Conservation (phyloP, 805 yeast genomes). For the Myxozyma nipponensis region DNA sequence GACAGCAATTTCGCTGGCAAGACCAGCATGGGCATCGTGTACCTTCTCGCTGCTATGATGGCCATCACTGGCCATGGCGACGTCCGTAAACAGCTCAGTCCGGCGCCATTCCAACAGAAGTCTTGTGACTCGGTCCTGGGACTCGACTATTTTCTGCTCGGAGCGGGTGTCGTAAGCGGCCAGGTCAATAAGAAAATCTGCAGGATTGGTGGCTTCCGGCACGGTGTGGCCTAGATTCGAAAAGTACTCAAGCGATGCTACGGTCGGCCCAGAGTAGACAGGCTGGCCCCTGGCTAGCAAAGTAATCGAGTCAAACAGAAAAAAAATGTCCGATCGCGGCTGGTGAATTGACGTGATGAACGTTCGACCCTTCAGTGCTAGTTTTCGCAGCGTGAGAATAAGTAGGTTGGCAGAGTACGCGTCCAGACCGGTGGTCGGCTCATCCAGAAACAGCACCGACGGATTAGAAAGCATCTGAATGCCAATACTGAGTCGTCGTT, state of each 20-base stretch:
- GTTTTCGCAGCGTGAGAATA: slow-evolving; percentile 55
- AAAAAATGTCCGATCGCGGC: slow-evolving; percentile 73
- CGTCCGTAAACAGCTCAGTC: slow-evolving; percentile 1
- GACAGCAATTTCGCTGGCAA: slow-evolving; percentile 44
- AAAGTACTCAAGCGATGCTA: slow-evolving; percentile 49
- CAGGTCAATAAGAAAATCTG: slow-evolving; percentile 56
- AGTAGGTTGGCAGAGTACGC: slow-evolving; percentile 68
- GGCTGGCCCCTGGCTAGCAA: slow-evolving; percentile 59
- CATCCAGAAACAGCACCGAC: slow-evolving; percentile 71
- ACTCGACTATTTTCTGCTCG: slow-evolving; percentile 37
- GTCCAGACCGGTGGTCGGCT: slow-evolving; percentile 86
- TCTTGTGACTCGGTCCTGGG: slow-evolving; percentile 37
- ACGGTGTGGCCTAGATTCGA: slow-evolving; percentile 43
- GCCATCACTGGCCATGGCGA: slow-evolving; percentile 4
- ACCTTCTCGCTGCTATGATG: too few relatives aligned
- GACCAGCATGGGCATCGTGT: slow-evolving; percentile 25
- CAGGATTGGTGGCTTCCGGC: slow-evolving; percentile 54
- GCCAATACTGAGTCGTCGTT: slow-evolving; percentile 70
- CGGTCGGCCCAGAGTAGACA: slow-evolving; percentile 48
- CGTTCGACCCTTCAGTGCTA: slow-evolving; percentile 61
- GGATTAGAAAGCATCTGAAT: slow-evolving; percentile 75
- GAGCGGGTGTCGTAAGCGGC: slow-evolving; percentile 54
- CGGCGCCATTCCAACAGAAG: slow-evolving; percentile 43
- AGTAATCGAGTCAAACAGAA: slow-evolving; percentile 62
- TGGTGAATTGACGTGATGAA: slow-evolving; percentile 77